phyloP scores from a whole-genome alignment of 2,329 filamentous ascomycete species.

The Stenocarpella maydis region DNA sequence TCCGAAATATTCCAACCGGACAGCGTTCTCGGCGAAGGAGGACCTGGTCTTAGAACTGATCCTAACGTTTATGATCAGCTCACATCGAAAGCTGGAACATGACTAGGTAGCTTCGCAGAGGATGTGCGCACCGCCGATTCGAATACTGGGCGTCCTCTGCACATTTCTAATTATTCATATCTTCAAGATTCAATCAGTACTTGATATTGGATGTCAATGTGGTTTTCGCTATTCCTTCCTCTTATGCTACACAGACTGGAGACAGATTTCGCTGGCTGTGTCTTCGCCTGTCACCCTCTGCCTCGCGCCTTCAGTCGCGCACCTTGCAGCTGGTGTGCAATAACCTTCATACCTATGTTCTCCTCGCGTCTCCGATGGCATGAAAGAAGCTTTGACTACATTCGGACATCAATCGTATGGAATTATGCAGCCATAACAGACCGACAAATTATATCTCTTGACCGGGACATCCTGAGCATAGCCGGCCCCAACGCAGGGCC shows the following conservation, averaged over 20 bases:
- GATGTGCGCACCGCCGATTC: too few species aligned
- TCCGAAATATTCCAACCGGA: too few species aligned
- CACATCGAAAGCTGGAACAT: too few species aligned
- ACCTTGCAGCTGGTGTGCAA: conserved; percentile 16
- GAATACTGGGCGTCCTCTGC: not conserved
- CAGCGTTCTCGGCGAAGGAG: too few species aligned
- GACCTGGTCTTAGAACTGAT: too few species aligned
- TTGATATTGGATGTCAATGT: not conserved
- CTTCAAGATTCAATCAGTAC: too few species aligned
- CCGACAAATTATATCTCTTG: not conserved
- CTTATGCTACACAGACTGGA: not conserved
- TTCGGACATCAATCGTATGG: not conserved
- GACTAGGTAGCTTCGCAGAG: too few species aligned
- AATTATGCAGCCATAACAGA: conserved; percentile 11
- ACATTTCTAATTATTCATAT: not conserved
- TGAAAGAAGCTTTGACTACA: not conserved
- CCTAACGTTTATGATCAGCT: too few species aligned
- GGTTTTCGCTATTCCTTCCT: not conserved
- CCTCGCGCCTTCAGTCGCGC: conserved; percentile 11
- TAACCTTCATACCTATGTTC: not conserved
- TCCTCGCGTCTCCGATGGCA: not conserved
- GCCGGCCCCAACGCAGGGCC: conserved; percentile 6
- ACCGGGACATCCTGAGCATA: not conserved
- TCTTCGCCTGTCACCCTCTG: conserved; percentile 1
- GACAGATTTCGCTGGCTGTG: not conserved